phyloP scores from a whole-genome alignment of 2,329 filamentous ascomycete species.

The Phialophora macrospora region DNA sequence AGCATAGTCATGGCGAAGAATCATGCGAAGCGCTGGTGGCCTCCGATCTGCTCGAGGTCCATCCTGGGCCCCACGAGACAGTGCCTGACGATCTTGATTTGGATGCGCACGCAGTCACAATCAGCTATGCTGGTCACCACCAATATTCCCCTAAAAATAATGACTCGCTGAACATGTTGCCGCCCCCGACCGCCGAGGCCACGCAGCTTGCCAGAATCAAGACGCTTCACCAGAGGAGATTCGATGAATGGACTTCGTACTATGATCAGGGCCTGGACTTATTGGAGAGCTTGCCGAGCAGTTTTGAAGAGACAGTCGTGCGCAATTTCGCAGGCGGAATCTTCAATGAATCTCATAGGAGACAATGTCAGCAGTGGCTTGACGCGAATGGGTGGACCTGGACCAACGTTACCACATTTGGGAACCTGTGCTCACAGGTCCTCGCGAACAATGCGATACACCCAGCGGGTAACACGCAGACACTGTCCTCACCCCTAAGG shows the following conservation, averaged over 20 bases:
- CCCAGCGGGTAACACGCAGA: neutral
- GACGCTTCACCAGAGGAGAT: constrained; percentile 30
- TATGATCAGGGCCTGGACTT: constrained; percentile 23
- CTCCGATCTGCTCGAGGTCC: neutral
- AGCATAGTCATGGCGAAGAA: neutral
- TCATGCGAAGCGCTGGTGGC: neutral
- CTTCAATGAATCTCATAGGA: constrained; percentile 18
- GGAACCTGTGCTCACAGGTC: constrained; percentile 26
- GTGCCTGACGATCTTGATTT: constrained; percentile 33
- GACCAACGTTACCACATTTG: constrained; percentile 30
- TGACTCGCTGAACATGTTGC: constrained; percentile 25
- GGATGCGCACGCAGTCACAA: constrained; percentile 30
- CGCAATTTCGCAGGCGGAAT: constrained; percentile 32
- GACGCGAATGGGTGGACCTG: constrained; percentile 35
- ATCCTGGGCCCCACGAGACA: constrained; percentile 13
- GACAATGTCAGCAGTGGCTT: constrained; percentile 34
- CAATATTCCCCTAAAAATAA: neutral
- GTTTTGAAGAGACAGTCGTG: constrained; percentile 30
- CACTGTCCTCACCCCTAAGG: neutral
- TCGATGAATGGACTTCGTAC: constrained; percentile 32
- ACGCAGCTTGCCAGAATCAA: constrained; percentile 28
- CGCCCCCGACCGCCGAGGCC: constrained; percentile 15
- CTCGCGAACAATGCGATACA: constrained; percentile 5
- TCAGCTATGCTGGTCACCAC: constrained; percentile 29
- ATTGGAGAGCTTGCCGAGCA: constrained; percentile 21